These are phyloP conservation scores for Forsythia viridissima DNA, from an alignment of 257 asterid species.

Conservation along the genomic window DNA sequence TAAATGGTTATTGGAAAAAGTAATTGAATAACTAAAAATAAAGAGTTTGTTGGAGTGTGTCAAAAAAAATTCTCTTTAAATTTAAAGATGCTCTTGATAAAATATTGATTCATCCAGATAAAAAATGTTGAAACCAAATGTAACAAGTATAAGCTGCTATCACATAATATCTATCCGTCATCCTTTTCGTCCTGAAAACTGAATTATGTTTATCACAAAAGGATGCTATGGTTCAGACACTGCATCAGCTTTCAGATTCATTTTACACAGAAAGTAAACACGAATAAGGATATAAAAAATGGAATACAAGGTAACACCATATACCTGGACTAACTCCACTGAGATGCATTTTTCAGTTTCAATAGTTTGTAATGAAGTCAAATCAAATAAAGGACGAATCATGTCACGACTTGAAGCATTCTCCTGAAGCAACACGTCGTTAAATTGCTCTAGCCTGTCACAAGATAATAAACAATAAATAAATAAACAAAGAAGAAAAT, in stretches of 20 bases:
- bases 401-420: conserved; percentile 47
- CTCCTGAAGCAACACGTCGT: conserved; percentile 82
- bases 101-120: background rate
- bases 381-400: conserved; percentile 64
- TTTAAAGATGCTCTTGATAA: background rate
- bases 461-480: background rate
- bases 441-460: conserved; percentile 90
- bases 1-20: too few relatives aligned
- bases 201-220: conserved; percentile 1
- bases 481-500: background rate
- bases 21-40: too few relatives aligned
- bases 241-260: too few relatives aligned
- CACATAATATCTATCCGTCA: background rate
- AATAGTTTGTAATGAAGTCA: conserved; percentile 50
- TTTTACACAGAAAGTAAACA: background rate
- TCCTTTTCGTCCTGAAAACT: background rate
- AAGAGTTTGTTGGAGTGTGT: too few relatives aligned
- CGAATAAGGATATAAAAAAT: background rate
- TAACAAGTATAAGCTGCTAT: background rate
- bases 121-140: background rate
- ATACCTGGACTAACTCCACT: conserved; percentile 66
- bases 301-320: background rate
- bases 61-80: too few relatives aligned
- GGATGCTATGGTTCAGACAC: too few relatives aligned
- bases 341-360: conserved; percentile 49